Evolutionary conservation across 495 filamentous ascomycete species (phyloP).

Genomic region (Cladorrhinum samala): DNA sequence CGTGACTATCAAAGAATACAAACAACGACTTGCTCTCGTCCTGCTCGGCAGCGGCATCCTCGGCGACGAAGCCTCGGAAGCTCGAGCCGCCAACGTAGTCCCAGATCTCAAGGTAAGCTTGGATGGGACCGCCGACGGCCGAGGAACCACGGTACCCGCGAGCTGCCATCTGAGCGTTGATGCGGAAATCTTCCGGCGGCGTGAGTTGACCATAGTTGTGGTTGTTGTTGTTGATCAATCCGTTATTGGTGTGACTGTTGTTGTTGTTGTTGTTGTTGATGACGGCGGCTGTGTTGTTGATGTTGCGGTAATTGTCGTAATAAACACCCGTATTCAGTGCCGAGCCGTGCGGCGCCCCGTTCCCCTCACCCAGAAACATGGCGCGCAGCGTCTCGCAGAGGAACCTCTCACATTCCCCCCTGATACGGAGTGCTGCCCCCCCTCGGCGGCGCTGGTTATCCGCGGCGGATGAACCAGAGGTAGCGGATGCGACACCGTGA

Average conservation of each 20-base stretch:
- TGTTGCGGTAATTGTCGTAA: slow-evolving; percentile 33
- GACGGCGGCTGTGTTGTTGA: no score
- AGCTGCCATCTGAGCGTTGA: slow-evolving; percentile 1
- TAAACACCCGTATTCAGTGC: slow-evolving; percentile 61
- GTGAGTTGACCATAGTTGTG: slow-evolving; percentile 29
- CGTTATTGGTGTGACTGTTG: no score
- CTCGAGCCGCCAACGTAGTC: slow-evolving; percentile 77
- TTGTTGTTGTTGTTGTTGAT: slow-evolving; percentile 1
- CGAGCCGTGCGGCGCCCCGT: slow-evolving; percentile 62
- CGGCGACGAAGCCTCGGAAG: slow-evolving; percentile 77
- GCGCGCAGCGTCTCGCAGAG: slow-evolving; percentile 89
- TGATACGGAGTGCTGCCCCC: slow-evolving; percentile 91
- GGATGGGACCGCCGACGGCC: slow-evolving; percentile 18
- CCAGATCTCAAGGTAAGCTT: slow-evolving; percentile 71
- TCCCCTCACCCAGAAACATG: slow-evolving; percentile 95
- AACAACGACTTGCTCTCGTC: slow-evolving; percentile 66
- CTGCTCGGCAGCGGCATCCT: slow-evolving; percentile 28
- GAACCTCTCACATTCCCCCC: slow-evolving; percentile 99
- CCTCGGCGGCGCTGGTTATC: slow-evolving; percentile 51
- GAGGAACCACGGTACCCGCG: neutral
- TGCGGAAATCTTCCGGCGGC: slow-evolving; percentile 36
- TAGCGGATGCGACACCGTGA: slow-evolving; percentile 18
- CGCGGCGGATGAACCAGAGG: slow-evolving; percentile 14
- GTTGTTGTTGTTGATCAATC: slow-evolving; percentile 3
- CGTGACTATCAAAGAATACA: slow-evolving; percentile 72